Evolutionary conservation across 2,329 filamentous ascomycete genomes (phyloP).

Genomic region (Magnaporthiopsis incrustans): DNA sequence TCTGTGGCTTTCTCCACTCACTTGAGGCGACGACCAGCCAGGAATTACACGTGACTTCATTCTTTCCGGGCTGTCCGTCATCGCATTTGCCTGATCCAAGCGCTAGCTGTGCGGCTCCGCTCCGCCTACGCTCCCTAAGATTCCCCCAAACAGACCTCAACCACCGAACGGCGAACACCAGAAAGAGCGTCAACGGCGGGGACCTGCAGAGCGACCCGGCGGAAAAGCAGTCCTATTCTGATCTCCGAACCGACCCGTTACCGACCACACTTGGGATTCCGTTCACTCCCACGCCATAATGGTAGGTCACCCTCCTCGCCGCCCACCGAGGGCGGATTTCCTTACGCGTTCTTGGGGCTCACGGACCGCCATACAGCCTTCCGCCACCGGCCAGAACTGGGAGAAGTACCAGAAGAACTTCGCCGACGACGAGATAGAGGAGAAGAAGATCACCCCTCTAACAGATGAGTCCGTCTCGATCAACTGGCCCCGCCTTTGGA

Average conservation of each 20-base stretch:
- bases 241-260: background rate
- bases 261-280: background rate
- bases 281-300: conserved; percentile 13
- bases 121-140: background rate
- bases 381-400: conserved; percentile 89
- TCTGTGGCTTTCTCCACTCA: background rate
- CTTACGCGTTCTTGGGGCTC: conserved; percentile 2
- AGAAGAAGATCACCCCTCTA: conserved; percentile 98
- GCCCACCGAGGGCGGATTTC: background rate
- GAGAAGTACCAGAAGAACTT: conserved; percentile 99
- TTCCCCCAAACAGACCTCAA: background rate
- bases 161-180: background rate
- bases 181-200: background rate
- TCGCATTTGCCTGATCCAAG: background rate
- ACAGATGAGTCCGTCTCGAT: conserved; percentile 74
- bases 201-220: background rate
- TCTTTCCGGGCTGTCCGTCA: background rate
- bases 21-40: background rate
- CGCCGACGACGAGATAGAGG: conserved; percentile 91
- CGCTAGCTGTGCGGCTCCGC: background rate
- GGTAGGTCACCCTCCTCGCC: conserved; percentile 23
- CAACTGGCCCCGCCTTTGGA: conserved; percentile 1
- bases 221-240: background rate
- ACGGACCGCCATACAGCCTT: conserved; percentile 58
- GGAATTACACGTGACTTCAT: background rate